These are phyloP conservation scores for Blastomyces silverae DNA, from an alignment of 2,329 filamentous ascomycete species.

Conservation along the genomic window DNA sequence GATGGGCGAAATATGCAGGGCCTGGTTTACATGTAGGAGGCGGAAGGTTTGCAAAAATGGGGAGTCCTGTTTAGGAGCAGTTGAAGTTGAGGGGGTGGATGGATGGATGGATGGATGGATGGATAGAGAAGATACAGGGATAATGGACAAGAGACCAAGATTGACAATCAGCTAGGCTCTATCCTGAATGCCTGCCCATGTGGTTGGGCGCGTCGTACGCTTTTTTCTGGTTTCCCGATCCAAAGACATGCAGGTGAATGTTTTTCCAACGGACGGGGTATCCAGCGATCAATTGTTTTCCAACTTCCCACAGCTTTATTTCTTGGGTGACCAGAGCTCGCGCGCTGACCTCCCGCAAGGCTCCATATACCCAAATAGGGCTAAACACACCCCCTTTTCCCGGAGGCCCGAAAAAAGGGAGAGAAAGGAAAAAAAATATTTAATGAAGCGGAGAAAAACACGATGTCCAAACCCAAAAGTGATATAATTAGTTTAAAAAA, in stretches of 20 bases:
- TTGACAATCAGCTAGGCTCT: not conserved
- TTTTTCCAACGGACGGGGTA: not conserved
- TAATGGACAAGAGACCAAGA: too few species aligned
- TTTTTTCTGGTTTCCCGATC: not conserved
- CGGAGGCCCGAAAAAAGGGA: not conserved
- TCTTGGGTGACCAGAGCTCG: not conserved
- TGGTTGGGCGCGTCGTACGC: not conserved
- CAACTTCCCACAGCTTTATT: not conserved
- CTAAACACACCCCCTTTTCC: not conserved
- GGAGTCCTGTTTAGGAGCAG: not conserved
- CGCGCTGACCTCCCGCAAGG: not conserved
- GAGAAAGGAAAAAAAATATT: not conserved
- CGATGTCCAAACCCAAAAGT: not conserved
- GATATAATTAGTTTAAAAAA: not conserved
- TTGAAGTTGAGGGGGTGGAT: not conserved
- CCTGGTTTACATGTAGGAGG: not conserved
- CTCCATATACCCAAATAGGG: not conserved
- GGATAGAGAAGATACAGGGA: not conserved
- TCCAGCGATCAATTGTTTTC: not conserved
- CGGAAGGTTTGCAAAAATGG: not conserved
- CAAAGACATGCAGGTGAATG: not conserved
- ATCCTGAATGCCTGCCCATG: not conserved
- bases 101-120: not conserved
- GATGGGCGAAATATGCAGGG: too few species aligned
- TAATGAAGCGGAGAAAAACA: not conserved